Evolutionary conservation across 2,329 filamentous ascomycete genomes (phyloP), one percentile per base, ranked within the genome.

Genomic region (Fusarium cyanostomum): DNA sequence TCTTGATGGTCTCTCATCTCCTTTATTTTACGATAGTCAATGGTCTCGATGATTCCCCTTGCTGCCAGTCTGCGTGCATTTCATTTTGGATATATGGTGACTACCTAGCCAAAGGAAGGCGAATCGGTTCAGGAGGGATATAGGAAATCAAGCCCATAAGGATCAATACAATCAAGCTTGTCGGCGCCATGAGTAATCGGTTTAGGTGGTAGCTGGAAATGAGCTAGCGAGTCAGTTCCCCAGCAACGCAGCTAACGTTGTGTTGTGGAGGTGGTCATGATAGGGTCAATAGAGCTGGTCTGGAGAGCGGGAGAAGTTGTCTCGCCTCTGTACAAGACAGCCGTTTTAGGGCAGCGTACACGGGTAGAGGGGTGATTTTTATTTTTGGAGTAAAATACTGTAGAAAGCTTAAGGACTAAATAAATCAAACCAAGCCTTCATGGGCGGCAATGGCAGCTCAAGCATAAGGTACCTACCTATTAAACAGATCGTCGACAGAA

Each of bases 21-120:
- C 49, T 60, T 44, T 59, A 51, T 57, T 59, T 50, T 58, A 64
- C 43, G 52, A 62, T 70, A 70, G 57, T 67, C 52, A 59, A 65
- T 64, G 50, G 43, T 55, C 44, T 65, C 44, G 45, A 45, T 56
- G 21, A 62, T 61, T 55, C 43, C 42, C 51, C 42, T 57, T 69
- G 45, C 42, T 37, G 37, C 33, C 18, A 52, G 28, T 31, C 48
- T 50, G 21, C 38, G 45, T 62, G 59, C 48, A 38, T 56, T 64
- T 16, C 33, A 28, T 43, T 10, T 33, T 37, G 12, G 27, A 12
- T 16, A 33, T 24, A 42, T n/a, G 48, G 30, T 55, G 55, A 48
- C 38, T 35, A 16, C 18, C 43, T 51, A 27, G 33, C 27, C 42
- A 38, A 42, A 18, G 21, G 27, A 21, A 12, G 26, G 24, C 13